Evolutionary conservation across 177 flowering plant species (phyloP), one percentile per base, ranked within the genome.

Genomic region (Vitis hybrid): DNA sequence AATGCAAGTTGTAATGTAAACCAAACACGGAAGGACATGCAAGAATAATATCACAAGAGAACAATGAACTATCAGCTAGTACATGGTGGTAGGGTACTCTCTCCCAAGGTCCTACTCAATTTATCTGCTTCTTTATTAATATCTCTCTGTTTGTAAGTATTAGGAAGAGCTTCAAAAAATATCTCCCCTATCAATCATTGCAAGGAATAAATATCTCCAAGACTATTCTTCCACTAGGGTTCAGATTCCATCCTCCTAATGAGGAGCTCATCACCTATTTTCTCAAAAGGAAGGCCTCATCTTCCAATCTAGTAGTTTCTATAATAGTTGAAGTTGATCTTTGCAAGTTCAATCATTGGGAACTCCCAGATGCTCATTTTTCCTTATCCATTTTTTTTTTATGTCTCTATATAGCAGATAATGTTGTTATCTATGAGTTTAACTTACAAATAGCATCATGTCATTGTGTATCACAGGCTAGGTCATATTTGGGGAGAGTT

Each of bases 171-270:
- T 59, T 59, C 34, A 59, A 5, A 61, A 26, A 19, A 32, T 32
- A 18, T 61, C 6, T 32, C 64, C 48, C 23, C 68, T 15, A 26
- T 32, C 17, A 50, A 8, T 39, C 56, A 9, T 49, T 62, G 76
- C 70, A 62, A 56, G 60, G 26, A 1, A 21, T 65, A 55, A 69
- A 32, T 19, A 72, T 77, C 59, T 60, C 52, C 9, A 71, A 51
- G 34, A 50, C 66, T 34, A 17, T 21, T 21, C 21, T 21, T 21
- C 21, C 21, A 21, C 21, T 1, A 21, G 85, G 83, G 18, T 82
- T 82, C 63, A 73, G 85, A 30, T 82, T 82, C 68, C 78, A 80
- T 48, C 85, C 85, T 15, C 80, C 83, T 14, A 80, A 82, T 48
- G 77, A 82, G 49, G 85, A 82, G 67, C 79, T 82, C 48, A 71